phyloP scores from a whole-genome alignment of 192 early-diverging fungal genomes.

The Haplosporangium gracile region DNA sequence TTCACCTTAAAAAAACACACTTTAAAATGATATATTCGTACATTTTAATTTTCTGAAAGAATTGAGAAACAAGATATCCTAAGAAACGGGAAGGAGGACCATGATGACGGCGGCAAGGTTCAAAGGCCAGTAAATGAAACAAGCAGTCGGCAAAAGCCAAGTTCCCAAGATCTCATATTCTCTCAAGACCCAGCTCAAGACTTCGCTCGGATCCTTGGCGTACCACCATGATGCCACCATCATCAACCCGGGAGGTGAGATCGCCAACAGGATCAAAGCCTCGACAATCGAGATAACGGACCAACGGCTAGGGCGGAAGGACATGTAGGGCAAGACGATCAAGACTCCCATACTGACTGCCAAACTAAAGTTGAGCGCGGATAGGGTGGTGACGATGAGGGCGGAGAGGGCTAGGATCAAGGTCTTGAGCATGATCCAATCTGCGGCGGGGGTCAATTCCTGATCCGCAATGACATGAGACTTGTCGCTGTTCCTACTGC shows the following conservation, averaged over 20 bases:
- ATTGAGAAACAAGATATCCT: background rate
- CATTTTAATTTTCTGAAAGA: background rate
- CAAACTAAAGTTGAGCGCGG: constrained; percentile 81
- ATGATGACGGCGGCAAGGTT: constrained; percentile 61
- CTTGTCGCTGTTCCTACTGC: constrained; percentile 26
- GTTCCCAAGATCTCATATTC: constrained; percentile 76
- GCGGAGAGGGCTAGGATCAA: constrained; percentile 67
- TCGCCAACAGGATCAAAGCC: constrained; percentile 59
- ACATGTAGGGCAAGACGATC: constrained; percentile 70
- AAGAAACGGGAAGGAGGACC: constrained; percentile 45
- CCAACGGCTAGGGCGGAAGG: constrained; percentile 61
- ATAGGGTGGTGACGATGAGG: constrained; percentile 71
- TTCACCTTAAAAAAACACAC: background rate
- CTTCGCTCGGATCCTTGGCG: constrained; percentile 52
- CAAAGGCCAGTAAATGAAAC: constrained; percentile 81
- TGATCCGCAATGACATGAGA: constrained; percentile 29
- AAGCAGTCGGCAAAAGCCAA: constrained; percentile 73
- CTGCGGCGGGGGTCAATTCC: constrained; percentile 63
- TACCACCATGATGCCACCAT: constrained; percentile 56
- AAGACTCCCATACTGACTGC: constrained; percentile 70
- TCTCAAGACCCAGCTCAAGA: constrained; percentile 64
- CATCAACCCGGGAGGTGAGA: constrained; percentile 69
- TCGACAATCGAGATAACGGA: constrained; percentile 54
- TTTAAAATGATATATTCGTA: background rate
- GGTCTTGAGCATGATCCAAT: constrained; percentile 70